These are phyloP conservation scores for Pseudogymnoascus sp. DNA, from an alignment of 2,329 filamentous ascomycete species.

Conservation along the genomic window DNA sequence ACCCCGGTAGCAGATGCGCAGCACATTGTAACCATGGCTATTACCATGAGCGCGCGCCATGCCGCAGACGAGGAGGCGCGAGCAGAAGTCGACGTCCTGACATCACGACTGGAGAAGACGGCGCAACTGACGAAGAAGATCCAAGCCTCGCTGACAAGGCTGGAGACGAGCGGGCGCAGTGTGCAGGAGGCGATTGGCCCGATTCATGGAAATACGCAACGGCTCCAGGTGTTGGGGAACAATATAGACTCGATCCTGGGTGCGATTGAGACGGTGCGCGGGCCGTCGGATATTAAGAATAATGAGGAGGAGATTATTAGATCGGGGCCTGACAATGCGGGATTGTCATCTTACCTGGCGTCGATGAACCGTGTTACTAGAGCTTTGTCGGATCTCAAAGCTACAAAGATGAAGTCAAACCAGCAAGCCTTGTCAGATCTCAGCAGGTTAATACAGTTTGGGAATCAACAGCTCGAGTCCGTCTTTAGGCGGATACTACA, in stretches of 20 bases:
- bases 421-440: conserved; percentile 81
- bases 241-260: conserved; percentile 79
- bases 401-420: conserved; percentile 86
- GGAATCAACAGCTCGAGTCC: conserved; percentile 74
- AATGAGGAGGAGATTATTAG: conserved; percentile 88
- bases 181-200: conserved; percentile 89
- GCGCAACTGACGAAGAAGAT: conserved; percentile 93
- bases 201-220: conserved; percentile 85
- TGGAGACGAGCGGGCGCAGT: conserved; percentile 82
- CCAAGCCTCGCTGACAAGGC: conserved; percentile 70
- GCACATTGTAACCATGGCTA: conserved; percentile 17
- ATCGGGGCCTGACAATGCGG: conserved; percentile 72
- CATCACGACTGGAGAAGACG: conserved; percentile 78
- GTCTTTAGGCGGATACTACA: conserved; percentile 72
- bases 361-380: conserved; percentile 84
- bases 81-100: conserved; percentile 62
- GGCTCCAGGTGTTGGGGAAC: conserved; percentile 73
- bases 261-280: conserved; percentile 79
- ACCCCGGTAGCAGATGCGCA: neutral
- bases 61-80: conserved; percentile 54
- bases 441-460: conserved; percentile 65
- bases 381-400: conserved; percentile 73
- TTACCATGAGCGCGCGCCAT: conserved; percentile 23
- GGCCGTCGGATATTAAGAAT: conserved; percentile 87
- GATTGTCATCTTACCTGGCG: conserved; percentile 74